A percentile compares a stretch with the other conserved stretches of the same genome.
These are phyloP conservation scores for Tolypocladium ovalisporum DNA, from an alignment of 2,329 filamentous ascomycete genomes.

Conservation along the genomic window DNA sequence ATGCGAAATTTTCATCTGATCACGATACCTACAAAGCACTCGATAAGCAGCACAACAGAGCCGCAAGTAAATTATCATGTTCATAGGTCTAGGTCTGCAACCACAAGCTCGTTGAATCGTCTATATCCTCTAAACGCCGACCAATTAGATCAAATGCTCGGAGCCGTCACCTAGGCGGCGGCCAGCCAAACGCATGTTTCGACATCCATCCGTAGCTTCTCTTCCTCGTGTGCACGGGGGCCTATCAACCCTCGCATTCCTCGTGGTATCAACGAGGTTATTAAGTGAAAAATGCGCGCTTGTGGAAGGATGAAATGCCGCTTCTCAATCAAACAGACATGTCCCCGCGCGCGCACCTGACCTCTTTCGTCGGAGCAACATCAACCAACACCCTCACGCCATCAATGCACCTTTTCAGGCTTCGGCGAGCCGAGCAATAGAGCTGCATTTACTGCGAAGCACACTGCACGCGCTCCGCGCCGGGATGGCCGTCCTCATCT, in stretches of 20 bases:
- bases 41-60: no score
- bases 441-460: constrained; percentile 61
- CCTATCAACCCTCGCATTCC: background rate
- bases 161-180: constrained; percentile 6
- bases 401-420: background rate
- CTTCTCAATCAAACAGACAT: constrained; percentile 4
- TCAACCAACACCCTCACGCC: background rate
- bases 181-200: constrained; percentile 3
- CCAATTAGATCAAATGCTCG: constrained; percentile 22
- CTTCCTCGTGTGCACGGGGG: background rate
- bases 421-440: background rate
- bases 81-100: constrained; percentile 15
- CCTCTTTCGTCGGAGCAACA: background rate
- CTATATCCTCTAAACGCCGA: constrained; percentile 27
- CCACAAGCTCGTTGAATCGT: constrained; percentile 25
- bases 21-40: background rate
- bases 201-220: background rate
- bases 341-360: constrained; percentile 9
- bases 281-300: constrained; percentile 5
- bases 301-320: constrained; percentile 3
- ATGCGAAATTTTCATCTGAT: background rate
- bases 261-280: constrained; percentile 10
- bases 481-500: constrained; percentile 64
- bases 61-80: constrained; percentile 12
- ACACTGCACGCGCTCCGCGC: constrained; percentile 74